phyloP scores from a whole-genome alignment of 495 filamentous ascomycete genomes.

The Penicillium parvum region DNA sequence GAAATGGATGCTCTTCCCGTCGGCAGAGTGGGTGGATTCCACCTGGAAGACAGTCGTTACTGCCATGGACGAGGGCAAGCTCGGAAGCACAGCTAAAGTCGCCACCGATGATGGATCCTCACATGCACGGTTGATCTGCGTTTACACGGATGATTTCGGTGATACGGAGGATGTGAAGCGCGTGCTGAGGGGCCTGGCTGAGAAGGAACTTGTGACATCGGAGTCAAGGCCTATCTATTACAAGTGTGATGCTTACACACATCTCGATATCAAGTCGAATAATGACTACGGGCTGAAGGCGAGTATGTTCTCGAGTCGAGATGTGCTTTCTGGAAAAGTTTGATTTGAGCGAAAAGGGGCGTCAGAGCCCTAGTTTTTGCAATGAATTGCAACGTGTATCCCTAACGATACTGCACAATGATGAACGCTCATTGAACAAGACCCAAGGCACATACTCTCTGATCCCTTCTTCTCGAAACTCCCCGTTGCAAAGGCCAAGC shows the following conservation, averaged over 20 bases:
- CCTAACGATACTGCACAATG: too few relatives aligned
- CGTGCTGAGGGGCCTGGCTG: constrained; percentile 55
- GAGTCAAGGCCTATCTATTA: constrained; percentile 62
- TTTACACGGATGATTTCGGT: constrained; percentile 72
- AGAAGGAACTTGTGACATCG: constrained; percentile 52
- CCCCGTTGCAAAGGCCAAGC: too few relatives aligned
- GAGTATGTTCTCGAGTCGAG: constrained; percentile 43
- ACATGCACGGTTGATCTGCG: constrained; percentile 55
- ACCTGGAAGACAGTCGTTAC: constrained; percentile 60
- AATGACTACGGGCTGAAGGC: constrained; percentile 68
- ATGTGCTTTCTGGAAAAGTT: constrained; percentile 32
- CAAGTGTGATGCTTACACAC: constrained; percentile 76
- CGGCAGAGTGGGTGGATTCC: constrained; percentile 50
- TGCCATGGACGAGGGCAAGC: constrained; percentile 57
- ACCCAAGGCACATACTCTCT: too few relatives aligned
- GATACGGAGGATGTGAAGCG: constrained; percentile 64
- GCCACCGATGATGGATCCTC: constrained; percentile 46
- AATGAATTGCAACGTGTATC: too few relatives aligned
- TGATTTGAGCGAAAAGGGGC: too few relatives aligned
- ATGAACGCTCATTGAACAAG: too few relatives aligned
- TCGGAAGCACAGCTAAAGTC: constrained; percentile 69
- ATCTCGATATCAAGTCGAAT: constrained; percentile 58
- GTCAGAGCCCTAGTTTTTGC: too few relatives aligned
- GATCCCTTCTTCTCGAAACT: too few relatives aligned
- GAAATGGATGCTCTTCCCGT: constrained; percentile 84